Conservation (phyloP, 1,284 basidiomycete genomes). For the Cutaneotrichosporon arboriforme region DNA sequence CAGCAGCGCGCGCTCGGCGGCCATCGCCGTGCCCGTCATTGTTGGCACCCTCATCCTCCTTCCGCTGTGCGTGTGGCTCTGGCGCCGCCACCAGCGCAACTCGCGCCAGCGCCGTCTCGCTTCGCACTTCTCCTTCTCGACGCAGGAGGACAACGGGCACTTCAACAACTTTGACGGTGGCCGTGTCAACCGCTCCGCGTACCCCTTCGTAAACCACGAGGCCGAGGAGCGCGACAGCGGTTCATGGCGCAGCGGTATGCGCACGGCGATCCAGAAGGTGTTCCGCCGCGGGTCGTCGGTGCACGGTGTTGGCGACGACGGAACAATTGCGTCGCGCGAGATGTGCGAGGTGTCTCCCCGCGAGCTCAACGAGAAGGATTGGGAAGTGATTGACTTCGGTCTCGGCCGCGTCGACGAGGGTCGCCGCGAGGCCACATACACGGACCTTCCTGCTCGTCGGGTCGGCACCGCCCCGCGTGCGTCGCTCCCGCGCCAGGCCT, state of each 20-base stretch:
- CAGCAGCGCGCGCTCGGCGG: constrained; percentile 26
- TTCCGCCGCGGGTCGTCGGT: constrained; percentile 16
- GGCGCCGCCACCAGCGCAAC: constrained; percentile 36
- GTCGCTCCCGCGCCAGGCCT: constrained; percentile 1
- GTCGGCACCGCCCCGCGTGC: constrained; percentile 1
- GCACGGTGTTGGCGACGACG: constrained; percentile 20
- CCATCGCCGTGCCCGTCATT: constrained; percentile 40
- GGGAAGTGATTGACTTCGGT: constrained; percentile 50
- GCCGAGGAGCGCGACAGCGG: constrained; percentile 29
- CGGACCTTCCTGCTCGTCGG: constrained; percentile 14
- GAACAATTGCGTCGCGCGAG: constrained; percentile 15
- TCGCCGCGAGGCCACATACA: constrained; percentile 18
- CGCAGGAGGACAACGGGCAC: constrained; percentile 39
- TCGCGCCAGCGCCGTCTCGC: constrained; percentile 43
- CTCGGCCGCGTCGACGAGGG: constrained; percentile 44
- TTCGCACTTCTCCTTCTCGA: constrained; percentile 44
- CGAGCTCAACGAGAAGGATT: constrained; percentile 30
- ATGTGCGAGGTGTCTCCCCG: constrained; percentile 25
- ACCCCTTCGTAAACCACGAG: constrained; percentile 32
- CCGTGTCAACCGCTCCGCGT: constrained; percentile 29
- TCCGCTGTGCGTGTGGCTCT: constrained; percentile 34
- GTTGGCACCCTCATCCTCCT: constrained; percentile 31
- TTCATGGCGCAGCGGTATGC: constrained; percentile 20
- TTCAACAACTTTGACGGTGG: constrained; percentile 10
- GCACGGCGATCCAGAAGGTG: constrained; percentile 16